phyloP scores from a whole-genome alignment of 1,284 basidiomycete species.

The Melampsora occidentalis region DNA sequence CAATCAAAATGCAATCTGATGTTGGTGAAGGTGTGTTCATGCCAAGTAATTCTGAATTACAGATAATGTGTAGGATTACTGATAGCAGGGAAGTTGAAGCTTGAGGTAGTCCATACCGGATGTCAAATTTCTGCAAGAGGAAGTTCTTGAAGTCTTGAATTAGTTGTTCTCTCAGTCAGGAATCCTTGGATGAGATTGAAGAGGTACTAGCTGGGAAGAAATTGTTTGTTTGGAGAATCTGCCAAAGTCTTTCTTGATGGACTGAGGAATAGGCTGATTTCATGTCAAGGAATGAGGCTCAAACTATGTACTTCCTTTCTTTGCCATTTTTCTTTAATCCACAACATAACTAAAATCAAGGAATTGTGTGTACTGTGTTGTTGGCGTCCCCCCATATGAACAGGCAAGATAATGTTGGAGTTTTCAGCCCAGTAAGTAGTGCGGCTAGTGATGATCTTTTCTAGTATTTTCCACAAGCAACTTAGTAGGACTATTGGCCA shows the following conservation, averaged over 20 bases:
- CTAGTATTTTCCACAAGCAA: conserved; percentile 3
- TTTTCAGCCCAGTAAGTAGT: conserved; percentile 5
- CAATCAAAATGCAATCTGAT: too few relatives aligned
- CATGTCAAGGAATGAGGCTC: background rate
- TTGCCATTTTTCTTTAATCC: conserved; percentile 21
- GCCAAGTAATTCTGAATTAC: background rate
- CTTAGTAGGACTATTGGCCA: conserved; percentile 9
- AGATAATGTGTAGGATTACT: conserved; percentile 3
- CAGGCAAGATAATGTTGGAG: background rate
- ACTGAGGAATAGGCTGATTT: conserved; percentile 20
- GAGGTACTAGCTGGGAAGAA: background rate
- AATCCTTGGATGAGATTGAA: background rate
- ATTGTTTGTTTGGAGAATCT: background rate
- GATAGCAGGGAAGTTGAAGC: too few relatives aligned
- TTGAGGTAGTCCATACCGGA: too few relatives aligned
- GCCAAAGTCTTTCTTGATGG: background rate
- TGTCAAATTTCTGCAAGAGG: too few relatives aligned
- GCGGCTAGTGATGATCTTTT: background rate
- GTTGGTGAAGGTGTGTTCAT: background rate
- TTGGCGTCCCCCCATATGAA: conserved; percentile 6
- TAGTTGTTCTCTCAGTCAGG: background rate
- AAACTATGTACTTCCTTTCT: background rate
- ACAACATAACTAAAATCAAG: background rate
- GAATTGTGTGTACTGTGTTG: background rate
- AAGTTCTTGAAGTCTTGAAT: too few relatives aligned